These are phyloP conservation scores for Fusarium austroafricanum DNA, from an alignment of 2,329 filamentous ascomycete species.

Conservation along the genomic window DNA sequence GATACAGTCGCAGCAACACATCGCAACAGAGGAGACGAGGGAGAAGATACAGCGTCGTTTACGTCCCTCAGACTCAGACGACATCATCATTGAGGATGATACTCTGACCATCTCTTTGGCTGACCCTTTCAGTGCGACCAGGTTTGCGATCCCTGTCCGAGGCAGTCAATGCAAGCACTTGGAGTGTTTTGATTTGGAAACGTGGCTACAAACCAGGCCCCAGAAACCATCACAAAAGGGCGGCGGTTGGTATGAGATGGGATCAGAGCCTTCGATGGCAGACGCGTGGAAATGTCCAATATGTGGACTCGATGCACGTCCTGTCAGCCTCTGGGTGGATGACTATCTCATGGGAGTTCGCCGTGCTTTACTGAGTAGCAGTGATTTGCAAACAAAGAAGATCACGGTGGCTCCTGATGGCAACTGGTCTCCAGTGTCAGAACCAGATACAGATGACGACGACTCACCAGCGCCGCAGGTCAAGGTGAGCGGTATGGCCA, in stretches of 20 bases:
- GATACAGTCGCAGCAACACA: conserved; percentile 51
- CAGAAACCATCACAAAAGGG: conserved; percentile 52
- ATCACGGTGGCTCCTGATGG: conserved; percentile 50
- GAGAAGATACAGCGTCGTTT: conserved; percentile 66
- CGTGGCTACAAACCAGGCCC: conserved; percentile 77
- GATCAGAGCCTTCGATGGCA: conserved; percentile 63
- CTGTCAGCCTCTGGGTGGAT: conserved; percentile 76
- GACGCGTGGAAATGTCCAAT: conserved; percentile 91
- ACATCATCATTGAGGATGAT: conserved; percentile 68
- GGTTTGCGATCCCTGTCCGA: conserved; percentile 79
- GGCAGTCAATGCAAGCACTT: conserved; percentile 77
- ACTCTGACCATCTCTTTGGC: conserved; percentile 69
- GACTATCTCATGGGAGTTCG: conserved; percentile 76
- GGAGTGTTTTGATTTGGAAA: conserved; percentile 91
- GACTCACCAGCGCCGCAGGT: conserved; percentile 33
- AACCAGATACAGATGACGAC: conserved; percentile 47
- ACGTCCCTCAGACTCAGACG: conserved; percentile 60
- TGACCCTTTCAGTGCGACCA: conserved; percentile 72
- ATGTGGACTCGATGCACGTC: conserved; percentile 81
- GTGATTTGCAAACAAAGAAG: conserved; percentile 43
- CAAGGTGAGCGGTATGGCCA: background rate
- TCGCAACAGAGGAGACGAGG: conserved; percentile 63
- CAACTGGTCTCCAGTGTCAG: conserved; percentile 49
- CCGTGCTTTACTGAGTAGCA: conserved; percentile 55
- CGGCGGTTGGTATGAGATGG: conserved; percentile 16